Base-by-base conservation (phyloP, 2,329 filamentous ascomycete genomes). In the Monilinia aucupariae region DNA sequence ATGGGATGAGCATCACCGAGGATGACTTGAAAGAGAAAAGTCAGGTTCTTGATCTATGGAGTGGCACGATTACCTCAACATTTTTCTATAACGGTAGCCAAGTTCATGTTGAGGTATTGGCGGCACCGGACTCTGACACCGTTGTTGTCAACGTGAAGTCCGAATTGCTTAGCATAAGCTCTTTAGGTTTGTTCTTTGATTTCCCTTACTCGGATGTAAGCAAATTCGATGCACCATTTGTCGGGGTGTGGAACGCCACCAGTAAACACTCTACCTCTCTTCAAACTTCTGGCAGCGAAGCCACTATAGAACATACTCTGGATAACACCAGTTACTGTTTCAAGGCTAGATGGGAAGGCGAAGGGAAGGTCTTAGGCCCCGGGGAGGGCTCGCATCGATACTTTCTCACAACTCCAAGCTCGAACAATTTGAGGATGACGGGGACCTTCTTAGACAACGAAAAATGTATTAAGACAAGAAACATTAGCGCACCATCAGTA, bases 171-270 rank as follows among this genome's bases (percentile, higher is more conserved):
- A 59, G 62, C 0, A 68, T 64, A 0, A 75, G 76, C 0, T 72
- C 74, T 3, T 67, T 79, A 1, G 66, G 71, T 0, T 69, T 78
- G 6, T 76, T 78, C 25, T 65, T 80, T 17, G 78, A 79, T 64
- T 79, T 77, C 58, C 77, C 78, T 0, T 80, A 78, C 49, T 71
- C 71, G 2, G 74, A 74, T 3, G 71, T 72, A n/a, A 77, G 77
- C 64, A 79, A 80, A 63, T 79, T 77, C 32, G 75, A 79, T 54
- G 75, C 77, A 13, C 70, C 70, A 32, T 79, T 78, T 39, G 76
- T 75, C 0, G 78, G 77, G 0, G 70, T 75, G n/a, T 71, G 76
- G 32, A 73, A 78, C 22, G 76, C 76, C 22, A 74, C 75, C 0
- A 61, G 70, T 6, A 75, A 77, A 34, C 78, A 79, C 60, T 75